phyloP scores from a whole-genome alignment of 2,329 filamentous ascomycete genomes.

The Colletotrichum orbiculare region DNA sequence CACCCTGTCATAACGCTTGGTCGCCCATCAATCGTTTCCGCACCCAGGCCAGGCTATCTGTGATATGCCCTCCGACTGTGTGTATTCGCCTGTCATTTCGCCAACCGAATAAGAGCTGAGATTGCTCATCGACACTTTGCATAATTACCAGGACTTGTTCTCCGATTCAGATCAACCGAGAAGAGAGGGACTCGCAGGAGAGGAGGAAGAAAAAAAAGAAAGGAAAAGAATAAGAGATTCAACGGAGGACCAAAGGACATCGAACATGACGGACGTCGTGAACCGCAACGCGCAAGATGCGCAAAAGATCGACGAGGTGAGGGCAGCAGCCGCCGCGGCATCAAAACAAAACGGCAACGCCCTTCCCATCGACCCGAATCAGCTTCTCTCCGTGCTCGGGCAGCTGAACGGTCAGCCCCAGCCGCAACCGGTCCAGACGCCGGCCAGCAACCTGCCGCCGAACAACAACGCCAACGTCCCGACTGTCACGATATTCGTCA shows the following conservation, averaged over 20 bases:
- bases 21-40: neutral
- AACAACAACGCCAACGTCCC: slow-evolving; percentile 33
- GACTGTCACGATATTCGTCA: slow-evolving; percentile 31
- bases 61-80: slow-evolving; percentile 17
- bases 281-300: slow-evolving; percentile 7
- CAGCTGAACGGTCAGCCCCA: neutral
- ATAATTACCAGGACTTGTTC: neutral
- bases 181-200: too few species aligned
- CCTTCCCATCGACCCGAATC: slow-evolving; percentile 26
- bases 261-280: neutral
- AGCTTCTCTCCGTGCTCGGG: slow-evolving; percentile 25
- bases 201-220: neutral
- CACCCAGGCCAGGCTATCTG: slow-evolving; percentile 5
- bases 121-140: neutral
- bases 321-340: slow-evolving; percentile 10
- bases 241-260: neutral
- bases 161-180: too few species aligned
- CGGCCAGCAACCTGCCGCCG: slow-evolving; percentile 9
- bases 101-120: neutral
- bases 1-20: neutral
- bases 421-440: neutral
- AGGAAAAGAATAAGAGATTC: neutral
- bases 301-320: slow-evolving; percentile 11
- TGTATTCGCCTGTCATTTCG: neutral
- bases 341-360: slow-evolving; percentile 1